Evolutionary conservation across 352 stramenopile genomes (phyloP), one percentile per base, ranked within the genome.

Genomic region (Paralagenidium karlingii): DNA sequence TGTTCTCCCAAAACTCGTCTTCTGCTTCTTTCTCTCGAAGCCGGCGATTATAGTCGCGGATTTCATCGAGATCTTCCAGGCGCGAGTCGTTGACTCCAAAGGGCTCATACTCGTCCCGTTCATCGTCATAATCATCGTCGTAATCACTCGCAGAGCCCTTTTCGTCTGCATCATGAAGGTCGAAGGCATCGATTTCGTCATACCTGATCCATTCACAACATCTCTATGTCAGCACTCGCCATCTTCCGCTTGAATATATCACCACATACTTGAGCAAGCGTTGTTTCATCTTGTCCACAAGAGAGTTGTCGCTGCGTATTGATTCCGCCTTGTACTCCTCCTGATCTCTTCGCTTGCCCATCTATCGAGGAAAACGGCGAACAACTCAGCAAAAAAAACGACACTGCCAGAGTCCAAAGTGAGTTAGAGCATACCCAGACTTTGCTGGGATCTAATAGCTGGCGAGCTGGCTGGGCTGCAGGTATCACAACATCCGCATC

Each of bases 121-220:
- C 76, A 41, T 90, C 76, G 43, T 84, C 86, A 55, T 86, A 90
- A 41, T 90, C 76, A 47, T 87, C 76, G 40, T 90, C 66, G 40
- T 80, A 82, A 46, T 82, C 68, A 30, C 78, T 54, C 8, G 46
- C 12, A 8, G 53, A 43, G 2, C 38, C 48, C 42, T 61, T 56
- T 27, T 61, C 21, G 19, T 31, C 43, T 18, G 41, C 51, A 15
- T 29, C 26, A 21, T 40, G 24, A 13, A 43, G 11, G 28, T 55
- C 26, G 11, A 39, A 21, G 16, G 11, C 33, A 24, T 19, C 33
- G 16, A 60, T 48, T 11, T 70, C 48, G 7, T 75, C 58, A 32
- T 77, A n/a, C n/a, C n/a, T n/a, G 29, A 30, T 48, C 42, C 2
- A 48, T 13, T 6, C 19, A 34, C 10, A 29, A 6, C 2, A 46